Evolutionary conservation across 805 yeast genomes (phyloP).

Genomic region (Spathaspora passalidarum): DNA sequence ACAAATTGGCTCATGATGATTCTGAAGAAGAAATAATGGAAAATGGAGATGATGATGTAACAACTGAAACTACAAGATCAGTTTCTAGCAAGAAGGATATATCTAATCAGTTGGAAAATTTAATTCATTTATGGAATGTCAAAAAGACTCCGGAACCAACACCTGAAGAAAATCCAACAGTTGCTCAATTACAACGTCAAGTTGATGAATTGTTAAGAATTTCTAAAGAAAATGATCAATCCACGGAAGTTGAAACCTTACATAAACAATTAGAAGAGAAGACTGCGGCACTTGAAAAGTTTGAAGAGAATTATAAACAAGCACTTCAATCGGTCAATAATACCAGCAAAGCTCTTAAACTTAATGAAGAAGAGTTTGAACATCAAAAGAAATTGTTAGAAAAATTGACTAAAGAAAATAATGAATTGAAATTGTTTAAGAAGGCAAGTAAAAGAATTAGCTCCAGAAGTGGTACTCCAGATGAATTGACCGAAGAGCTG

Average conservation of each 20-base stretch:
- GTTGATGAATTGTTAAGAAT: constrained; percentile 52
- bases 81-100: constrained; percentile 26
- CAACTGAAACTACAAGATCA: constrained; percentile 15
- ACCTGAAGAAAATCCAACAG: constrained; percentile 22
- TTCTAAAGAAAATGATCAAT: constrained; percentile 40
- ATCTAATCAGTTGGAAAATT: constrained; percentile 32
- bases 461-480: constrained; percentile 26
- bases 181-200: constrained; percentile 48
- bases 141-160: constrained; percentile 9
- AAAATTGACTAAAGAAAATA: constrained; percentile 60
- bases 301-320: constrained; percentile 67
- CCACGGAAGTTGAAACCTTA: constrained; percentile 29
- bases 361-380: constrained; percentile 69
- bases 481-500: constrained; percentile 15
- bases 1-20: constrained; percentile 33
- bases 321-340: constrained; percentile 71
- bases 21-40: constrained; percentile 19
- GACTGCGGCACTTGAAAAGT: constrained; percentile 25
- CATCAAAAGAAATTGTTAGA: constrained; percentile 56
- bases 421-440: constrained; percentile 58
- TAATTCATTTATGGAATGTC: constrained; percentile 32
- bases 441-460: constrained; percentile 38
- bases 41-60: constrained; percentile 9
- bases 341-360: constrained; percentile 68
- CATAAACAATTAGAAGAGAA: constrained; percentile 30